Conservation (phyloP, 2,329 filamentous ascomycete species). For the Fusarium sacchari region DNA sequence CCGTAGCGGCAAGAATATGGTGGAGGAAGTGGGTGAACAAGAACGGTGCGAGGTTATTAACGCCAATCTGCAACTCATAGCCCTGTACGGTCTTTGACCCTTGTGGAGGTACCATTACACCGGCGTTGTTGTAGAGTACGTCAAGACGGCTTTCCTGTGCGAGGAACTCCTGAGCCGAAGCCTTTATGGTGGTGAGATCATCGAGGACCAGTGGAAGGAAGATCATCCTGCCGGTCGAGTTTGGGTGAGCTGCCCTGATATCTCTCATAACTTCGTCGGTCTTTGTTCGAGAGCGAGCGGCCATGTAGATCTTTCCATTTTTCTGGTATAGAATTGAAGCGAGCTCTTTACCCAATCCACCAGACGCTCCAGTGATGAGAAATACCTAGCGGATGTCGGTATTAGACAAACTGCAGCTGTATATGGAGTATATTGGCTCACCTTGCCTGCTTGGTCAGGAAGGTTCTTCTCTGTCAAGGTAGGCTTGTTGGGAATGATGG, state of each 20-base stretch:
- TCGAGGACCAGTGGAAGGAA: conserved; percentile 52
- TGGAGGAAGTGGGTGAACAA: conserved; percentile 49
- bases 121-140: conserved; percentile 56
- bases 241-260: conserved; percentile 48
- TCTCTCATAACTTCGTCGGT: conserved; percentile 53
- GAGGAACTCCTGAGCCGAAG: conserved; percentile 50
- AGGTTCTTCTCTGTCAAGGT: neutral
- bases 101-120: conserved; percentile 51
- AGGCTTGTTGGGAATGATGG: neutral
- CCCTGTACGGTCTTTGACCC: conserved; percentile 51
- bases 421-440: conserved; percentile 49
- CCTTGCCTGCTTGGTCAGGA: neutral
- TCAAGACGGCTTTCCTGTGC: conserved; percentile 52
- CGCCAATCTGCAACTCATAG: conserved; percentile 54
- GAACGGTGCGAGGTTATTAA: conserved; percentile 53
- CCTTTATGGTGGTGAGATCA: conserved; percentile 53
- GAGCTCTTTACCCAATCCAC: conserved; percentile 60
- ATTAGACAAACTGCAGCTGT: fast-evolving
- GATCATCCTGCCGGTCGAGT: conserved; percentile 49
- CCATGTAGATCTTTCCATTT: conserved; percentile 63
- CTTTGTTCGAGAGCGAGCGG: conserved; percentile 55
- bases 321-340: conserved; percentile 61
- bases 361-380: conserved; percentile 56
- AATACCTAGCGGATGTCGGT: fast-evolving
- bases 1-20: conserved; percentile 42